Percentiles rank a stretch among this genome's conserved stretches.
phyloP scores from a whole-genome alignment of 768 basidiomycete species.

The Xerocomellus intermedius region DNA sequence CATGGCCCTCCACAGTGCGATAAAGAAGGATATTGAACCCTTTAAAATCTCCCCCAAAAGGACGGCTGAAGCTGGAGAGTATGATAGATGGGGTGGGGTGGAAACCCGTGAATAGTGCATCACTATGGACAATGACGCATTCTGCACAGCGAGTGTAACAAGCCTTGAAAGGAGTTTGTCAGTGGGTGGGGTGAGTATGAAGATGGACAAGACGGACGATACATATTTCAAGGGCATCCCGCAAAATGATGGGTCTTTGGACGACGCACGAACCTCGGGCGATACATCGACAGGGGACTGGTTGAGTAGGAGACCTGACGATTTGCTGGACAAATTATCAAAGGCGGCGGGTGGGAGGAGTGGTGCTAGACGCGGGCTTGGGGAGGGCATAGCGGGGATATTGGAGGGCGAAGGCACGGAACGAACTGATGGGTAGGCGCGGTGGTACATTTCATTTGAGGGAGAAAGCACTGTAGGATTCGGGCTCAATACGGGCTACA shows the following conservation, averaged over 20 bases:
- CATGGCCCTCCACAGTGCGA: conserved; percentile 64
- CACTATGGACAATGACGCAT: conserved; percentile 92
- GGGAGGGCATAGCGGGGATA: conserved; percentile 14
- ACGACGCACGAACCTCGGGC: conserved; percentile 24
- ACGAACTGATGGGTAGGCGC: conserved; percentile 54
- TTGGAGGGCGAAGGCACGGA: conserved; percentile 47
- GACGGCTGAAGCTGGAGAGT: conserved; percentile 93
- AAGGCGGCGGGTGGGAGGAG: conserved; percentile 50
- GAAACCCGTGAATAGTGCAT: conserved; percentile 99
- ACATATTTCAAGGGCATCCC: conserved; percentile 80
- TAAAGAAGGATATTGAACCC: conserved; percentile 84
- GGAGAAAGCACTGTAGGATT: conserved; percentile 30
- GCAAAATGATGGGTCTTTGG: conserved; percentile 52
- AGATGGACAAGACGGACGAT: conserved; percentile 50
- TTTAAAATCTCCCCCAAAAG: conserved; percentile 94
- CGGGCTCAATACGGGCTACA: conserved; percentile 14
- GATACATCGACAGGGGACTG: conserved; percentile 34
- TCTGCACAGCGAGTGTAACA: conserved; percentile 89
- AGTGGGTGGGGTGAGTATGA: neutral
- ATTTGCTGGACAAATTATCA: conserved; percentile 41
- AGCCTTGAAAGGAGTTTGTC: conserved; percentile 42
- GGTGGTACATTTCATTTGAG: conserved; percentile 60
- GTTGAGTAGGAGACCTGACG: conserved; percentile 35
- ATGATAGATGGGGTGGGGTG: conserved; percentile 70
- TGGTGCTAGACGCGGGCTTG: conserved; percentile 47